Conservation (phyloP, 2,329 filamentous ascomycete genomes). For the Xylariaceae sp. region DNA sequence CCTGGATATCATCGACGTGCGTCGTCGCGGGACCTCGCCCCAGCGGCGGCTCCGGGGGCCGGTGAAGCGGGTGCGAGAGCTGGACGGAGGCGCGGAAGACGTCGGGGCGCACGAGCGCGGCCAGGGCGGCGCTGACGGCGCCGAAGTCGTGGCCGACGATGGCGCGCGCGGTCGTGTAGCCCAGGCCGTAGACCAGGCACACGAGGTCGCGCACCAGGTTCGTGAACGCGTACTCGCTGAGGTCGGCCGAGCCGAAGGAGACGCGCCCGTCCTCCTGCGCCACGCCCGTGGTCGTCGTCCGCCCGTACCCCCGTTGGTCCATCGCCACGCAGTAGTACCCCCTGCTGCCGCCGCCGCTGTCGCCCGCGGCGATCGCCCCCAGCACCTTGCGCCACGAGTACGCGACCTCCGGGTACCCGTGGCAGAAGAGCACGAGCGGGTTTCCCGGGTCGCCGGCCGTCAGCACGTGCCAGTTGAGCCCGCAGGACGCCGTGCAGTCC, state of each 20-base stretch:
- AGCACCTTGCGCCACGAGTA: slow-evolving; percentile 71
- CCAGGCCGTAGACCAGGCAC: slow-evolving; percentile 61
- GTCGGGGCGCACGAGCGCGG: slow-evolving; percentile 65
- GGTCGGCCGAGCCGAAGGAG: too few relatives aligned
- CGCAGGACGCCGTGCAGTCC: slow-evolving; percentile 50
- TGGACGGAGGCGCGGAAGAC: slow-evolving; percentile 64
- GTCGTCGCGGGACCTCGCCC: slow-evolving; percentile 15
- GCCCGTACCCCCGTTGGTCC: slow-evolving; percentile 70
- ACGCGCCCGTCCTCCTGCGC: slow-evolving; percentile 51
- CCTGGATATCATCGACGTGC: slow-evolving; percentile 51
- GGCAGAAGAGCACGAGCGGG: slow-evolving; percentile 63
- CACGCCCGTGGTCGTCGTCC: slow-evolving; percentile 58
- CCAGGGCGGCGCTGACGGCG: slow-evolving; percentile 60
- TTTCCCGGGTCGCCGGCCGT: slow-evolving; percentile 50
- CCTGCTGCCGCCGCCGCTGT: too few relatives aligned
- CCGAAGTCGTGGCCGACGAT: slow-evolving; percentile 71
- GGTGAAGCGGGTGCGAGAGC: slow-evolving; percentile 68
- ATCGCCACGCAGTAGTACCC: slow-evolving; percentile 67
- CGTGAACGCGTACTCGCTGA: slow-evolving; percentile 59
- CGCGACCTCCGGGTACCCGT: slow-evolving; percentile 70
- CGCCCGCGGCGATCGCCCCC: slow-evolving; percentile 57
- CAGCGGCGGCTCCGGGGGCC: slow-evolving; percentile 51
- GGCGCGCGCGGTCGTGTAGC: slow-evolving; percentile 59
- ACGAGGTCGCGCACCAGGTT: slow-evolving; percentile 65
- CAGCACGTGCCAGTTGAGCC: slow-evolving; percentile 64